Evolutionary conservation across 805 yeast species (phyloP), one percentile per base, ranked within the genome.

Genomic region (Tetrapisispora pingtungensis): DNA sequence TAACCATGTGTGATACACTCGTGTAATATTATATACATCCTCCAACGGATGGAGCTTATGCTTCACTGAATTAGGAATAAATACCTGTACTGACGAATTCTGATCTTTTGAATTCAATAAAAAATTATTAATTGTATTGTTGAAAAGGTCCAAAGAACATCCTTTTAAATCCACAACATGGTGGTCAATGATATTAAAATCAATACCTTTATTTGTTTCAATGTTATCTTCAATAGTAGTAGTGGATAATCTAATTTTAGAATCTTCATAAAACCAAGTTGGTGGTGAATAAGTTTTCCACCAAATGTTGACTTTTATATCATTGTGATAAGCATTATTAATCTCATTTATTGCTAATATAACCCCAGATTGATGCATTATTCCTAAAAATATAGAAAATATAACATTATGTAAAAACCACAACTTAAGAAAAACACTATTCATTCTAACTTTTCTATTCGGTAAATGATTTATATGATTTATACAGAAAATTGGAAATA

Each of bases 221-320:
- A 45, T 46, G 20, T 53, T 53, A 41, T 60, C 32, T 8, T 41
- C 45, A 13, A 53, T 40, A 14, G 46, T 51, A 1, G 57, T 49
- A 6, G 61, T 55, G 8, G 59, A 52, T n/a, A 42, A 51, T 10
- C 43, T 47, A 22, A 66, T 41, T 13, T 54, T 47, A 0, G 45
- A 5, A 36, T 58, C 57, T 22, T 61, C 58, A 40, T 82, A 65
- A 45, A 90, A 60, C 95, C 96, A 93, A 4, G 86, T 74, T 3
- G 98, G 97, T 0, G 97, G 97, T 4, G 86, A 75, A 54, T 90
- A 93, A 0, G 96, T 87, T 60, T 87, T 79, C 97, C 97, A 90
- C 87, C 95, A 90, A 5, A 90, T 56, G 31, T 77, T 73, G 0
- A 77, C 66, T 0, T 71, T 63, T 3, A 60, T 43, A 6, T 44